A percentile compares a stretch with the other conserved stretches of the same genome.
phyloP scores from a whole-genome alignment of 164 flowering plant genomes.

The Chimonanthus salicifolius region DNA sequence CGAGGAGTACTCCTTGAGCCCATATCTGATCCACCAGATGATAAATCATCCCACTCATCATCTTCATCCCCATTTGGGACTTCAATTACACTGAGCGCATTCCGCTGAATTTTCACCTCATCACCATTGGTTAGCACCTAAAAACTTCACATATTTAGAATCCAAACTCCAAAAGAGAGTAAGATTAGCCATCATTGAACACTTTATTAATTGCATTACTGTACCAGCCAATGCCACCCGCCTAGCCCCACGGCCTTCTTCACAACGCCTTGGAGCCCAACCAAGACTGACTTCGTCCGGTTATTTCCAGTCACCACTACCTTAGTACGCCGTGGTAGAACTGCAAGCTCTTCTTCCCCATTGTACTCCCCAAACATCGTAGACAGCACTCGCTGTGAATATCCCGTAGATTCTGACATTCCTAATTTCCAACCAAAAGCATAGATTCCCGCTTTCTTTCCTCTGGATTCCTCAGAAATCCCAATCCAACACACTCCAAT shows the following conservation, averaged over 20 bases:
- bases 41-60: constrained; percentile 33
- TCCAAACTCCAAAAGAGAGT: background rate
- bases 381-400: constrained; percentile 31
- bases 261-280: constrained; percentile 73
- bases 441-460: background rate
- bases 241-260: constrained; percentile 86
- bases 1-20: constrained; percentile 4
- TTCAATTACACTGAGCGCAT: constrained; percentile 93
- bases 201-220: background rate
- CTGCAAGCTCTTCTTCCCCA: constrained; percentile 68
- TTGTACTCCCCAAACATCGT: constrained; percentile 61
- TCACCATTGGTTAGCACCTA: constrained; percentile 97
- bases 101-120: constrained; percentile 94
- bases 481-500: background rate
- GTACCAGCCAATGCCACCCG: constrained; percentile 99
- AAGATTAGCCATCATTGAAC: background rate
- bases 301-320: constrained; percentile 78
- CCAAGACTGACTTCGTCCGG: constrained; percentile 74
- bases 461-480: background rate
- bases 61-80: constrained; percentile 93
- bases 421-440: background rate
- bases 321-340: constrained; percentile 70
- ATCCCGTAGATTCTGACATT: constrained; percentile 53
- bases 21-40: background rate
- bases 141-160: background rate